A percentile compares a stretch with the other conserved stretches of the same genome.
phyloP scores from a whole-genome alignment of 768 basidiomycete genomes.

The Neoboletus brunneissimus region DNA sequence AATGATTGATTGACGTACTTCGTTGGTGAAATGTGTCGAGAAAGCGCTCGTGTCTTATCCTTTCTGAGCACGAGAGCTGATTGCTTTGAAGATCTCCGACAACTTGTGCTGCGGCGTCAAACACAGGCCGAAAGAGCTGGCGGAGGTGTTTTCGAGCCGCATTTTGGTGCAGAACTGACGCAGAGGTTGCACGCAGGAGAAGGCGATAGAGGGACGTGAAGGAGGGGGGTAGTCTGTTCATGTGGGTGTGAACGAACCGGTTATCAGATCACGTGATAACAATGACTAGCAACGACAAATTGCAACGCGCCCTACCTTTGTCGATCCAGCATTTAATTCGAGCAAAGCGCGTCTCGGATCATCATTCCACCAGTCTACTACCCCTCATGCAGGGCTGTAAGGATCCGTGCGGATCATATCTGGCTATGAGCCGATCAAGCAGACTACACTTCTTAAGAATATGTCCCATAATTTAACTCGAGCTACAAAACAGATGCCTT shows the following conservation, averaged over 20 bases:
- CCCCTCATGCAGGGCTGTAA: too few relatives aligned
- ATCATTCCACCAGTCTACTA: too few relatives aligned
- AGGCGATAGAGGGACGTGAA: constrained; percentile 63
- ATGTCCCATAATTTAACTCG: constrained; percentile 5
- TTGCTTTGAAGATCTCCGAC: constrained; percentile 39
- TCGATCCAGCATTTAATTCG: constrained; percentile 2
- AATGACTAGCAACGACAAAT: too few relatives aligned
- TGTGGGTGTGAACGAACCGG: neutral
- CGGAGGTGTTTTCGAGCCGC: constrained; percentile 44
- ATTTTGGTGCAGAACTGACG: constrained; percentile 55
- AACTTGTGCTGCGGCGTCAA: constrained; percentile 48
- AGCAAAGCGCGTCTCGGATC: neutral
- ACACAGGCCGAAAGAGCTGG: constrained; percentile 51
- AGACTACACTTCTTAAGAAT: neutral
- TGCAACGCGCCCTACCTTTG: too few relatives aligned
- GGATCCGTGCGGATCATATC: constrained; percentile 6
- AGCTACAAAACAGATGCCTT: constrained; percentile 2
- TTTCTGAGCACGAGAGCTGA: constrained; percentile 27
- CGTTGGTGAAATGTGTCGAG: constrained; percentile 53
- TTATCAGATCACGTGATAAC: constrained; percentile 12
- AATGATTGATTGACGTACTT: constrained; percentile 37
- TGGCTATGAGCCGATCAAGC: constrained; percentile 4
- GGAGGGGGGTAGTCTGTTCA: too few relatives aligned
- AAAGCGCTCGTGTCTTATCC: constrained; percentile 38
- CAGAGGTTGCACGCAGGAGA: constrained; percentile 52